Evolutionary conservation across 2,329 filamentous ascomycete species (phyloP), one percentile per base, ranked within the genome.

Genomic region (Cephalotrichum gorgonifer): DNA sequence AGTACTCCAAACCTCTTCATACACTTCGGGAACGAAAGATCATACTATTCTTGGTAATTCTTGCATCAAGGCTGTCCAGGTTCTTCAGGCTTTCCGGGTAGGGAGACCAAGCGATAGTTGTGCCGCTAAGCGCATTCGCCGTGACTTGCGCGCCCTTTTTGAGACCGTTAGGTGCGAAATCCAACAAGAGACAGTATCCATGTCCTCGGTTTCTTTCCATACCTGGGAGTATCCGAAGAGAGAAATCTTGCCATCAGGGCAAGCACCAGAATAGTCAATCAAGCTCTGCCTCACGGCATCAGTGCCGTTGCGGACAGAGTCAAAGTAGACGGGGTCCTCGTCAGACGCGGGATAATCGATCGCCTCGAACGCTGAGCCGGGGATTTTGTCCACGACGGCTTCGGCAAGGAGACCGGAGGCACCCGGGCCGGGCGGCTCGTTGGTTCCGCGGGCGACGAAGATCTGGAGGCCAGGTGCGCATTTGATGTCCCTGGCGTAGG

Each of bases 201-300:
- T 6, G 25, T 39, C 28, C 30, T 25, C 17, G 5, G 12, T 7
- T 9, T 45, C n/a, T n/a, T n/a, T n/a, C n/a, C 57, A 26, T 51
- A 63, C 65, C 61, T 71, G 68, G 2, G 68, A 71, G 51, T 66
- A 71, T 1, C 68, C 68, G 42, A 71, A 44, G 27, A 71, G 53
- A 4, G 65, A 68, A 44, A 71, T 58, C 57, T 69, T 68, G 48
- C 57, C 59, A n/a, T 62, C 52, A 7, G 68, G 67, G 35, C 68
- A 71, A 4, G 56, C 55, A 27, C 56, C 44, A 53, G 56, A 54
- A 51, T 71, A 69, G 22, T 55, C 50, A 12, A 54, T 53, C 38
- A 71, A 51, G 44, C 57, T 55, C 26, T 55, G 41, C 17, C 57
- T 62, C 57, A 69, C 51, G 30, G 55, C 58, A 39, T 57, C 39